Base-by-base conservation (phyloP, 2,329 filamentous ascomycete species). In the Pseudogymnoascus sp. region DNA sequence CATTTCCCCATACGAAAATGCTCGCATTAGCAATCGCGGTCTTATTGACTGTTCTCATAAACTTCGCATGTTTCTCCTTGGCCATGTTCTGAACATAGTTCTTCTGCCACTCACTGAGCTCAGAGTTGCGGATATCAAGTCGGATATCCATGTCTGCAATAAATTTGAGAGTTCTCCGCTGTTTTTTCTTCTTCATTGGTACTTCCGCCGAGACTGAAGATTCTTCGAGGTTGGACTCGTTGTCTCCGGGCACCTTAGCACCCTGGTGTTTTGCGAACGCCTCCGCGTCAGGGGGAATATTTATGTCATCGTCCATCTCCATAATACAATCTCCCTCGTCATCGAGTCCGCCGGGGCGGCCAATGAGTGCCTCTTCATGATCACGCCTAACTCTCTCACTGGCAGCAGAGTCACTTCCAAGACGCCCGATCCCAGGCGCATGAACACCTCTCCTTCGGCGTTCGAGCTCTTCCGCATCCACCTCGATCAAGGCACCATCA, bases 11-110 rank as follows among this genome's bases (percentile, higher is more conserved):
- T 3, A 88, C 78, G 76, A 82, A 88, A 66, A 80, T 78, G 9
- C 78, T 77, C 0, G 85, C 86, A 62, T 87, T 87, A 68, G 80
- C 83, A 72, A 82, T 88, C 2, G 84, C 82, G 41, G 79, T 74
- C 0, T 72, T 70, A 11, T 71, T 65, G 12, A 74, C 67, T 57
- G 74, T 77, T 34, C 76, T 73, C 5, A 74, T 68, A 4, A 73
- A 65, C 65, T 82, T 85, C 18, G 74, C 68, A 30, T 72, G 74
- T 6, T 68, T 67, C 7, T 76, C 78, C 11, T 73, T 71, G 1
- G 71, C 74, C 82, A 90, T 91, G 65, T 85, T 87, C 9, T 74
- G 67, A 1, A 81, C 65, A 64, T 89, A 89, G 28, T 83, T 74
- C 1, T 75, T 73, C 63, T 82, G 81, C 81, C 83, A 86, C n/a